Base-by-base conservation (phyloP, 1,284 basidiomycete genomes). In the Moesziomyces sp. region DNA sequence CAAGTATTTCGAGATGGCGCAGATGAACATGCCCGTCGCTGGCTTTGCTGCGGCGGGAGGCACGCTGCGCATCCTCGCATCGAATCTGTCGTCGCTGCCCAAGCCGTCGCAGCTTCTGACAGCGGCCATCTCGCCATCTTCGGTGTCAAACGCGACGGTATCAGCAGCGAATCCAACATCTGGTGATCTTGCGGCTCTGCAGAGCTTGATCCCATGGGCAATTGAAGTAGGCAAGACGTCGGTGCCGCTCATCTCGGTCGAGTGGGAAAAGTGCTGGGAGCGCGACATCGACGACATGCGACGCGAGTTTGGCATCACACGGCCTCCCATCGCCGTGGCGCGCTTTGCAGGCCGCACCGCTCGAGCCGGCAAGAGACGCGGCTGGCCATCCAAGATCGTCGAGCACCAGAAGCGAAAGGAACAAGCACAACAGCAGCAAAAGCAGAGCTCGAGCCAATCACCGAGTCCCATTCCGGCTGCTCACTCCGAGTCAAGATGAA, bases 241-340 rank as follows among this genome's bases (percentile, higher is more conserved):
- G 28, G 85, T 86, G 1, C 92, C 91, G 76, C 85, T 99, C 61
- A 92, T 98, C 60, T 91, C 91, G 0, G 91, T 99, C 9, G 94
- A 95, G 80, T 99, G 96, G 97, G 96, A 99, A 85, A 88, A 93
- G 84, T 87, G 94, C 63, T 99, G 95, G 95, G 90, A 90, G 58
- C 90, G 93, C 84, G 88, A 92, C 59, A 85, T 96, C 5, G 88
- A 89, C 3, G 91, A 93, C 57, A 87, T 97, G 85, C 91, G 92
- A 84, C 87, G 85, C 66, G 92, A 94, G 80, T 86, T 96, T 19
- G 92, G 93, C n/a, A 95, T 82, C 58, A 49, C 79, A 46, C 49
- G 60, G n/a, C 69, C 75, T 3, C 74, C 80, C 28, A 74, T 81
- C 18, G 58, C 75, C 23, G 59, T 66, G 16, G 77, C 81, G 46